A percentile compares a stretch with the other conserved stretches of the same genome.
These are phyloP conservation scores for Saccharomycopsis lassenensis DNA, from an alignment of 805 yeast genomes.

Conservation along the genomic window DNA sequence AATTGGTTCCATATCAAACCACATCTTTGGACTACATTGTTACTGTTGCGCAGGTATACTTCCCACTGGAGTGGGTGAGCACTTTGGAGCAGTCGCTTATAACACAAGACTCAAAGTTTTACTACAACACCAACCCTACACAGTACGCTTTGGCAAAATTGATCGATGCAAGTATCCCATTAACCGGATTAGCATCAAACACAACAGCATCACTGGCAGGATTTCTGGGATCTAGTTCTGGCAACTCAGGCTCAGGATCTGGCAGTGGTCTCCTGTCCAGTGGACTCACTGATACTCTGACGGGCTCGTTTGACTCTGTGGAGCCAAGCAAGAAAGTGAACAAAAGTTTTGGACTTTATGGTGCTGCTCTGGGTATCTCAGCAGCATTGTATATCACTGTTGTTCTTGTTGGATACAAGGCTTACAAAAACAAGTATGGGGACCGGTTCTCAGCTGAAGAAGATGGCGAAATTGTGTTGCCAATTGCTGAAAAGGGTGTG, in stretches of 20 bases:
- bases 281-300: slow-evolving; percentile 18
- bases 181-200: slow-evolving; percentile 31
- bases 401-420: slow-evolving; percentile 22
- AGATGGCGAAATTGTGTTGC: slow-evolving; percentile 17
- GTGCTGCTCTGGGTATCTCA: slow-evolving; percentile 17
- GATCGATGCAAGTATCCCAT: slow-evolving; percentile 63
- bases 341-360: slow-evolving; percentile 23
- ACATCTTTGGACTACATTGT: slow-evolving; percentile 50
- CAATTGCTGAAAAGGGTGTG: slow-evolving; percentile 15
- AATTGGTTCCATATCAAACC: slow-evolving; percentile 68
- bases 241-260: slow-evolving; percentile 20
- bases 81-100: slow-evolving; percentile 19
- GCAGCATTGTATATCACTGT: slow-evolving; percentile 18
- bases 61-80: slow-evolving; percentile 45
- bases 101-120: slow-evolving; percentile 42
- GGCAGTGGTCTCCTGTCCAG: slow-evolving; percentile 15
- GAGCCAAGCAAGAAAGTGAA: slow-evolving; percentile 24
- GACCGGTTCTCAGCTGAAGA: slow-evolving; percentile 6
- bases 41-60: slow-evolving; percentile 81
- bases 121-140: slow-evolving; percentile 45
- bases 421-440: slow-evolving; percentile 21
- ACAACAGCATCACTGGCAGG: slow-evolving; percentile 17
- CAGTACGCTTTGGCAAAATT: slow-evolving; percentile 48
- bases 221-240: slow-evolving; percentile 23
- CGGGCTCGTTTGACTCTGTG: slow-evolving; percentile 18